These are phyloP conservation scores for Aspergillus flavus DNA, from an alignment of 2,329 filamentous ascomycete genomes.

Conservation along the genomic window DNA sequence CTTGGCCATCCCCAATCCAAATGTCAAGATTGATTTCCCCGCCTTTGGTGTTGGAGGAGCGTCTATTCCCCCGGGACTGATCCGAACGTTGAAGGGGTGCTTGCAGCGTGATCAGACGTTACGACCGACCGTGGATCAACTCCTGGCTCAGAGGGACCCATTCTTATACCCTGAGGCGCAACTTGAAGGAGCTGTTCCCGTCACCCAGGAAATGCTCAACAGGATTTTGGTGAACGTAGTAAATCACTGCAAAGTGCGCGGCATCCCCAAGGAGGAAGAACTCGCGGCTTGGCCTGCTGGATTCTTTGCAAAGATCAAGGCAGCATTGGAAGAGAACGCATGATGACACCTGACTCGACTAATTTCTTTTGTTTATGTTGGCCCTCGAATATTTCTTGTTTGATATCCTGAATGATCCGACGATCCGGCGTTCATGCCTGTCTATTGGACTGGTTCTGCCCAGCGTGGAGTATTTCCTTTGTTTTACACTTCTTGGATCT, in stretches of 20 bases:
- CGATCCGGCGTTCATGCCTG: constrained; percentile 20
- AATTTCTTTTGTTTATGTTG: constrained; percentile 30
- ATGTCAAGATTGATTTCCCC: constrained; percentile 52
- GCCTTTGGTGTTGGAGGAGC: constrained; percentile 50
- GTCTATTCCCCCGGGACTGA: constrained; percentile 57
- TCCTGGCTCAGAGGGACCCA: constrained; percentile 58
- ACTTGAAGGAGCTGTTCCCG: constrained; percentile 50
- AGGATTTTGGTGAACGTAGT: constrained; percentile 63
- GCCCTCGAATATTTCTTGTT: constrained; percentile 18
- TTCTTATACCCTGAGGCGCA: constrained; percentile 61
- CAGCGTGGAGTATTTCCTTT: constrained; percentile 16
- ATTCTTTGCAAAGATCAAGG: constrained; percentile 52
- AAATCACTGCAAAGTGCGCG: constrained; percentile 60
- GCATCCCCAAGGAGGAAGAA: constrained; percentile 60
- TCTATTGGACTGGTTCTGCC: constrained; percentile 9
- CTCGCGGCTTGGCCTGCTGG: constrained; percentile 51
- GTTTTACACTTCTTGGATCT: constrained; percentile 18
- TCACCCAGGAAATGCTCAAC: constrained; percentile 60
- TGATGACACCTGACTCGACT: constrained; percentile 27
- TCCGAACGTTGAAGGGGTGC: constrained; percentile 59
- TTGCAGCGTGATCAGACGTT: constrained; percentile 60
- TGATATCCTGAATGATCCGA: constrained; percentile 32
- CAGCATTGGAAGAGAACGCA: constrained; percentile 45
- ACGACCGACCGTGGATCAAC: constrained; percentile 59
- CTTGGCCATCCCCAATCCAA: constrained; percentile 54